These are phyloP conservation scores for Trichoderma sp. DNA, from an alignment of 2,329 filamentous ascomycete species.

Conservation along the genomic window DNA sequence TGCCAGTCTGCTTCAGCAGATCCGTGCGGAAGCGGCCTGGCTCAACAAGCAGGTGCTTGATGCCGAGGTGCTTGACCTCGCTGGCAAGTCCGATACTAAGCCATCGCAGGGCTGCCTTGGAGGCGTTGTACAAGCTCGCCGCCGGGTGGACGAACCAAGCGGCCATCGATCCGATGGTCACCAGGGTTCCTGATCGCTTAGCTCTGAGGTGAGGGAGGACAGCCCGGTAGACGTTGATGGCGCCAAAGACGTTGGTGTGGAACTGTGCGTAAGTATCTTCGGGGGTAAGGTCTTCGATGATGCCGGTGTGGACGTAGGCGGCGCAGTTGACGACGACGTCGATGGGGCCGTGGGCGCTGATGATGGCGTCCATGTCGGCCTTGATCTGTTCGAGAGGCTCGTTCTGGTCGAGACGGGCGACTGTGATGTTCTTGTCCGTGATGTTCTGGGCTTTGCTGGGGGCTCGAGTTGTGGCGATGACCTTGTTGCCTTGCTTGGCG, in stretches of 20 bases:
- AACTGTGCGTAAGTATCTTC: conserved; percentile 21
- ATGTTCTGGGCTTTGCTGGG: background rate
- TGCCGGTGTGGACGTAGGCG: conserved; percentile 25
- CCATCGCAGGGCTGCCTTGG: conserved; percentile 21
- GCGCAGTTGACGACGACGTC: conserved; percentile 23
- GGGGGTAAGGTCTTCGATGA: conserved; percentile 17
- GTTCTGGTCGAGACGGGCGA: conserved; percentile 23
- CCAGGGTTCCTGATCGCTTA: conserved; percentile 10
- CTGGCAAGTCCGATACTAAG: conserved; percentile 13
- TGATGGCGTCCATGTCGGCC: conserved; percentile 12
- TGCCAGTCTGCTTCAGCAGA: conserved; percentile 22
- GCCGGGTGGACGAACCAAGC: conserved; percentile 19
- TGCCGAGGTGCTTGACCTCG: conserved; percentile 13
- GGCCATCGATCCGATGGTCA: conserved; percentile 27
- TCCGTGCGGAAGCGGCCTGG: conserved; percentile 28
- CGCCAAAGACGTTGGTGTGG: conserved; percentile 21
- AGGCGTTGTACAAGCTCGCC: conserved; percentile 17
- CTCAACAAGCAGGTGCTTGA: conserved; percentile 26
- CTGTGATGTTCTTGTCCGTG: background rate
- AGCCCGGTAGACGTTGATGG: conserved; percentile 23
- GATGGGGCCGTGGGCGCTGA: conserved; percentile 3
- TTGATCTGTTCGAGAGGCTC: conserved; percentile 21
- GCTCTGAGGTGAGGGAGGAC: conserved; percentile 21
- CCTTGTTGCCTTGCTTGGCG: conserved; percentile 23
- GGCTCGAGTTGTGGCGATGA: conserved; percentile 20